These are phyloP conservation scores for sweet orange (Citrus sinensis) DNA, from an alignment of 345 rosid species.

Conservation along the genomic window DNA sequence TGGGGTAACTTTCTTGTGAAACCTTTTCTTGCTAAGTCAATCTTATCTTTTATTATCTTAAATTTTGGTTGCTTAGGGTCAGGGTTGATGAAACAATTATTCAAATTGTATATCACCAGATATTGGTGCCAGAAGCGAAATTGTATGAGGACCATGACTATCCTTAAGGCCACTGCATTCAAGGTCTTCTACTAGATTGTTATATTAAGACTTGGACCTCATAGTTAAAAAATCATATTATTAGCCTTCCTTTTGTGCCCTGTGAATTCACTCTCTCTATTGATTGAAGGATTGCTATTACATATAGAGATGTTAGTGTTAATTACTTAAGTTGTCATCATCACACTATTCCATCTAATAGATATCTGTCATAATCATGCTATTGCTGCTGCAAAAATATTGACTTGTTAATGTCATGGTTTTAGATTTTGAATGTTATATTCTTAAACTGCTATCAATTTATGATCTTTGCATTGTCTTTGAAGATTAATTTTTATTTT, in stretches of 20 bases:
- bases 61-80: background rate
- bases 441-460: background rate
- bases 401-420: background rate
- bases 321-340: background rate
- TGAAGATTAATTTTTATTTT: background rate
- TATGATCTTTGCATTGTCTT: background rate
- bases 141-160: background rate
- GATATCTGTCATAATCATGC: background rate
- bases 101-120: background rate
- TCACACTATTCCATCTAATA: background rate
- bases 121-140: background rate
- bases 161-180: background rate
- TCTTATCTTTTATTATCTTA: background rate
- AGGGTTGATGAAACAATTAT: background rate
- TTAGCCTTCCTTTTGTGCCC: background rate
- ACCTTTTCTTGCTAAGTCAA: background rate
- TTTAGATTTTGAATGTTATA: background rate
- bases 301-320: background rate
- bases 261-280: background rate
- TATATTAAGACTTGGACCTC: background rate
- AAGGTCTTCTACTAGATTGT: background rate
- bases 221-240: background rate
- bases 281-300: slow-evolving; percentile 1
- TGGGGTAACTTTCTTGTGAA: background rate
- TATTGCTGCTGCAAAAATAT: background rate